A percentile compares a stretch with the other conserved stretches of the same genome.
phyloP scores from a whole-genome alignment of 495 filamentous ascomycete genomes.

The Bombardia bombarda region DNA sequence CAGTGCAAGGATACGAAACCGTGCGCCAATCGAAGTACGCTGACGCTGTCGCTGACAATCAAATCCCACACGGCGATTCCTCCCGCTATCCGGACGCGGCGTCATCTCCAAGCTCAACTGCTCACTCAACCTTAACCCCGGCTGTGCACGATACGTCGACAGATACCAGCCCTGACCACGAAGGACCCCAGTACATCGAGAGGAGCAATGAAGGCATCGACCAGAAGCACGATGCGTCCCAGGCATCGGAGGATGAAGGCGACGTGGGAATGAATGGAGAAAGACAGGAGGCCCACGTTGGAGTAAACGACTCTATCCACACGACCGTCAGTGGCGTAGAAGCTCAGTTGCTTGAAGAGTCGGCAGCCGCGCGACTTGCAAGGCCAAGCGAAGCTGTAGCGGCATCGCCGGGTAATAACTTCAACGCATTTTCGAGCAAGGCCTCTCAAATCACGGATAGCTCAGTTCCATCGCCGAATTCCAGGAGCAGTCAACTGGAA shows the following conservation, averaged over 20 bases:
- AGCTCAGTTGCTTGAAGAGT: slow-evolving; percentile 33
- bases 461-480: too few species aligned
- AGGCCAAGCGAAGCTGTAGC: neutral
- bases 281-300: slow-evolving; percentile 9
- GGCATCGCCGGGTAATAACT: too few species aligned
- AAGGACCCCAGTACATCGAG: slow-evolving; percentile 34
- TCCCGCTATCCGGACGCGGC: slow-evolving; percentile 25
- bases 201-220: slow-evolving; percentile 21
- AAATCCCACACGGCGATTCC: slow-evolving; percentile 8
- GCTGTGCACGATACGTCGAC: slow-evolving; percentile 35
- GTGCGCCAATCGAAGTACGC: slow-evolving; percentile 2
- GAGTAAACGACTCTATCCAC: neutral
- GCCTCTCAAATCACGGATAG: too few species aligned
- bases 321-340: slow-evolving; percentile 22
- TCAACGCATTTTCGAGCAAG: too few species aligned
- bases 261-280: slow-evolving; percentile 5
- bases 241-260: slow-evolving; percentile 6
- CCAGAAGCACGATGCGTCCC: neutral
- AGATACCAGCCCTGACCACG: slow-evolving; percentile 48
- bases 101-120: slow-evolving; percentile 38
- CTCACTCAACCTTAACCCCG: slow-evolving; percentile 31
- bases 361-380: slow-evolving; percentile 20
- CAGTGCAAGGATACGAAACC: slow-evolving; percentile 6
- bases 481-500: too few species aligned
- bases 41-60: slow-evolving; percentile 1